Base-by-base conservation (phyloP, 2,329 filamentous ascomycete species). In the Arthrobotrys musiformis region DNA sequence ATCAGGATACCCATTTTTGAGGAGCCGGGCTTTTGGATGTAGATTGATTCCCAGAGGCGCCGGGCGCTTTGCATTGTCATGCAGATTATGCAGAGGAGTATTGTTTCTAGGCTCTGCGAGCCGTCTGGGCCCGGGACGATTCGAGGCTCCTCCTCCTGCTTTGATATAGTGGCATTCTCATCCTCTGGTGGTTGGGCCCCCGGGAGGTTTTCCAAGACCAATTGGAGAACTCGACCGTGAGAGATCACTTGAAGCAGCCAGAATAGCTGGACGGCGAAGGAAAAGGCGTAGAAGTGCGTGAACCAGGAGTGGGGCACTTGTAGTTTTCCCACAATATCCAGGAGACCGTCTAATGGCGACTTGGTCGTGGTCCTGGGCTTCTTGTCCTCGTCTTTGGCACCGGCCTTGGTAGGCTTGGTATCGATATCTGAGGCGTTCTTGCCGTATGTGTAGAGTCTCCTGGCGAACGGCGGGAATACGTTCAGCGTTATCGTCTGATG, bases 251-350 rank as follows among this genome's bases (percentile, higher is more conserved):
- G 90, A 79, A 84, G 83, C 0, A 86, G 88, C 93, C 94, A 97
- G 82, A 94, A 91, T 3, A 89, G 81, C 0, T 92, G 94, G 74
- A 89, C 90, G 1, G 85, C 82, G 3, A 93, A 84, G 2, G 92
- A 94, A 37, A 90, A 83, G 64, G 92, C 82, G 83, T 99, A 98
- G 84, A 97, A 98, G 80, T 95, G 92, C 48, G 87, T 88, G 83
- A 98, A 98, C 90, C 92, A 98, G 78, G 88, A 88, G 84, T 98
- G 95, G 22, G 94, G 93, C 37, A 97, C 91, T 82, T 89, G 88
- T 79, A 87, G 83, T 40, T 83, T 84, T 35, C 88, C 86, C 19
- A 88, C 81, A 70, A 82, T 82, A 80, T 90, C 88, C 74, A 89
- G 84, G 52, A 85, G 52, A 35, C 66, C 17, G 11, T 80, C 70